Evolutionary conservation across 1,284 basidiomycete genomes (phyloP), one percentile per base, ranked within the genome.

Genomic region (Cryptococcus neoformans): DNA sequence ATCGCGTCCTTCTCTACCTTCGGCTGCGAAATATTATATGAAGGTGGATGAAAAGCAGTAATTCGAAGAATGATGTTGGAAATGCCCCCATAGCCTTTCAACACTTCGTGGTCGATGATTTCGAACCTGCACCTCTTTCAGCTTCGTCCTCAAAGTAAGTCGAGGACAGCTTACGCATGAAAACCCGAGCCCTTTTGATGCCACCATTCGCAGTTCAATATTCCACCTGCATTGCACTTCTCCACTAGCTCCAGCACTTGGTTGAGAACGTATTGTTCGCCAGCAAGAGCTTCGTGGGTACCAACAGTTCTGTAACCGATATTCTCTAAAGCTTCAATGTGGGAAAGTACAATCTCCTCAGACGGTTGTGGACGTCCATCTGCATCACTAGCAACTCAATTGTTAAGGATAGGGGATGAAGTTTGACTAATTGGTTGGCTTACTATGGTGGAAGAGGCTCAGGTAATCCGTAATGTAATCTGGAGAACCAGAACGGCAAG

Each of bases 281-380:
- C 92, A 35, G 85, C 76, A 0, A 90, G 86, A 77, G 97, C 92
- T 73, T 97, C 90, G 44, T 83, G 81, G 0, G 93, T 95, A 0
- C 95, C 95, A 14, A 96, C 90, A 0, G 90, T 95, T 44, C 95
- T 83, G 78, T 87, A 98, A 4, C 94, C 94, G 58, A 95, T 90
- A 37, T 85, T 85, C 71, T 93, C 91, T 40, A 65, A 72, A 5
- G 64, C 72, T 44, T 57, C 55, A 44, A 78, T 71, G 48, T 78
- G 76, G 1, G 28, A 38, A n/a, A 75, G 53, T 6, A 75, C 69
- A 14, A 70, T 62, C 45, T 63, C 56, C 54, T 78, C 76, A 17
- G 71, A 72, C 2, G 67, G 63, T 51, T 74, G 72, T 0, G 72
- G 64, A 5, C 53, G 51, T 11, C 69, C 72, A 17, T 55, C 36